These are phyloP conservation scores for Scheffersomyces lignosus DNA, from an alignment of 805 yeast genomes.

Conservation along the genomic window DNA sequence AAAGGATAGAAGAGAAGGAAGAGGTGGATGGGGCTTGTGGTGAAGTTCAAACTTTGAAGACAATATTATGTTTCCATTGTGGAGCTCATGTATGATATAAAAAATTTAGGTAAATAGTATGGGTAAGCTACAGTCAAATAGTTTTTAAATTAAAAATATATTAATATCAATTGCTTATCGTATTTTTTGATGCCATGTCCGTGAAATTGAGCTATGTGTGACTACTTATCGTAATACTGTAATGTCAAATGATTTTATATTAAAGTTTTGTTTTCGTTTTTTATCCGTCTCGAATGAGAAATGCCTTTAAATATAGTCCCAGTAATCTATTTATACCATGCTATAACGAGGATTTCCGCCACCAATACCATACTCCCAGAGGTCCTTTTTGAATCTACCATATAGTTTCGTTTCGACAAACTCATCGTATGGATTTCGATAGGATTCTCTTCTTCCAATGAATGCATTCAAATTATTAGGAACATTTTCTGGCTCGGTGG, in stretches of 20 bases:
- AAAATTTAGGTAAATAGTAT: background rate
- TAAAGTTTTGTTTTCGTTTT: too few species aligned
- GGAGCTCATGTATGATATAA: too few species aligned
- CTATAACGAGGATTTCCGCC: background rate
- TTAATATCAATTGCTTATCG: background rate
- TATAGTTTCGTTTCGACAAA: background rate
- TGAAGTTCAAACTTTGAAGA: too few species aligned
- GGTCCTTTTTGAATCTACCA: background rate
- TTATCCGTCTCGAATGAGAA: too few species aligned
- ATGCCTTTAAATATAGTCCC: background rate
- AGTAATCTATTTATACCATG: background rate
- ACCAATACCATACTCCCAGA: background rate
- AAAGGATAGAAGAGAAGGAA: slow-evolving; percentile 36
- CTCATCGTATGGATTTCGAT: background rate
- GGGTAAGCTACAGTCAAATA: background rate
- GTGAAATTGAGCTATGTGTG: too few species aligned
- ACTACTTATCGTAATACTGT: too few species aligned
- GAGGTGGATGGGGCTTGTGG: slow-evolving; percentile 47
- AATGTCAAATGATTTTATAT: too few species aligned
- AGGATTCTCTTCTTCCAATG: background rate
- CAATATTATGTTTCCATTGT: background rate
- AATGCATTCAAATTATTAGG: background rate
- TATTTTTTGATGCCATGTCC: background rate
- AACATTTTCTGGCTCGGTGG: background rate
- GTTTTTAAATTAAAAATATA: background rate